Percentiles rank a stretch among this genome's conserved stretches.
phyloP scores from a whole-genome alignment of 495 filamentous ascomycete species.

The Mytilinidion resinicola region DNA sequence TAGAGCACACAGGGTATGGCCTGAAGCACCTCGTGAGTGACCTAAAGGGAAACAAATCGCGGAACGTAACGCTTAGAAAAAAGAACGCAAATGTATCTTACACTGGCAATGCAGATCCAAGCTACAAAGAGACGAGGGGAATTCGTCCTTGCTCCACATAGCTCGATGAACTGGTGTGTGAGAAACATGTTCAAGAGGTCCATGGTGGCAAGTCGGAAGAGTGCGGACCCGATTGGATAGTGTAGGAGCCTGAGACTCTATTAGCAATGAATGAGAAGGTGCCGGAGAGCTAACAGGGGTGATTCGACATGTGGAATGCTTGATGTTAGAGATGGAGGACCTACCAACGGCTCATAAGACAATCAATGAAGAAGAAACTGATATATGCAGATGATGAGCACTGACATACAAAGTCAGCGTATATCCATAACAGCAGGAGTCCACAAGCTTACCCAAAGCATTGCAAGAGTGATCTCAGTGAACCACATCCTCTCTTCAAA shows the following conservation, averaged over 20 bases:
- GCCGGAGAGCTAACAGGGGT: not conserved
- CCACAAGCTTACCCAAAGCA: constrained; percentile 61
- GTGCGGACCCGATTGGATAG: constrained; percentile 74
- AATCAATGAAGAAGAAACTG: constrained; percentile 85
- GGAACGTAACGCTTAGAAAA: not conserved
- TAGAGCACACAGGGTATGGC: not conserved
- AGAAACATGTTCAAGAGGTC: constrained; percentile 74
- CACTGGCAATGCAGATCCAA: constrained; percentile 79
- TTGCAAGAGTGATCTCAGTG: constrained; percentile 72
- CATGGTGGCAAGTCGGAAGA: constrained; percentile 75
- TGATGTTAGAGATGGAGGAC: constrained; percentile 19
- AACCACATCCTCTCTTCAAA: constrained; percentile 38
- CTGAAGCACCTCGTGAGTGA: not conserved
- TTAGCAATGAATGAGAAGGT: not conserved
- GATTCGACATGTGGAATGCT: not conserved
- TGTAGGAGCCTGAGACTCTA: constrained; percentile 60
- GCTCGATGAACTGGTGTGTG: constrained; percentile 70
- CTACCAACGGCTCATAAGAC: constrained; percentile 88
- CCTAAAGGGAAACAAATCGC: too few relatives aligned
- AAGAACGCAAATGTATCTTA: constrained; percentile 32
- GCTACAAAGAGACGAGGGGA: constrained; percentile 73
- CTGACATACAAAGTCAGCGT: constrained; percentile 36
- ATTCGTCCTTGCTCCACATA: constrained; percentile 68
- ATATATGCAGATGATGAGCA: constrained; percentile 78
- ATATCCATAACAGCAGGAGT: not conserved